Conservation (phyloP, 163 green algal species). For the Scenedesmus sp. region DNA sequence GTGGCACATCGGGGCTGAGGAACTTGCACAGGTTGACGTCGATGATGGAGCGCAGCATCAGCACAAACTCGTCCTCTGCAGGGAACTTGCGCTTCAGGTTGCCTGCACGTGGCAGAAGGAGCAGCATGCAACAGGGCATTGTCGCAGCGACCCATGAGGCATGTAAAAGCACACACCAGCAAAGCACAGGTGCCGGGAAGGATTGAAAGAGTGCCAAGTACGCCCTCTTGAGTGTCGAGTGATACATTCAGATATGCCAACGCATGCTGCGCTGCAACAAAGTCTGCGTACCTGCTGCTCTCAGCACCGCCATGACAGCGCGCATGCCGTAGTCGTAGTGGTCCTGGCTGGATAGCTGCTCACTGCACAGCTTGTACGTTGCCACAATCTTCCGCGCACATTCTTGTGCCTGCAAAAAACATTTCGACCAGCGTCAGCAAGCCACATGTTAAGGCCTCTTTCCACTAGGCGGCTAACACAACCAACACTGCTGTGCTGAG, state of each 20-base stretch:
- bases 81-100: slow-evolving; percentile 87
- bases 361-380: slow-evolving; percentile 83
- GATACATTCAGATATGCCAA: not conserved
- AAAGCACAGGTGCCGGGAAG: not conserved
- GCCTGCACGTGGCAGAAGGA: slow-evolving; percentile 54
- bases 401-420: slow-evolving; percentile 65
- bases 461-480: slow-evolving; percentile 69
- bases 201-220: no score
- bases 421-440: not conserved
- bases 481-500: slow-evolving; percentile 84
- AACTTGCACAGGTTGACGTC: slow-evolving; percentile 93
- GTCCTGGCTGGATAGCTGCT: slow-evolving; percentile 83
- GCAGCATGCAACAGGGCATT: slow-evolving; percentile 12
- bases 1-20: slow-evolving; percentile 82
- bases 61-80: slow-evolving; percentile 80
- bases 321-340: slow-evolving; percentile 89
- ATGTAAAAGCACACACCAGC: not conserved
- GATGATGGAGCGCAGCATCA: slow-evolving; percentile 87
- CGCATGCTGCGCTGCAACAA: no score
- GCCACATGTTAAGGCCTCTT: not conserved
- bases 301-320: slow-evolving; percentile 85
- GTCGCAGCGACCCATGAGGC: not conserved
- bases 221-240: not conserved
- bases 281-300: slow-evolving; percentile 66
- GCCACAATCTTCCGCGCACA: slow-evolving; percentile 87